Evolutionary conservation across 345 rosid genomes (phyloP).

Genomic region (Reutealis trisperma): DNA sequence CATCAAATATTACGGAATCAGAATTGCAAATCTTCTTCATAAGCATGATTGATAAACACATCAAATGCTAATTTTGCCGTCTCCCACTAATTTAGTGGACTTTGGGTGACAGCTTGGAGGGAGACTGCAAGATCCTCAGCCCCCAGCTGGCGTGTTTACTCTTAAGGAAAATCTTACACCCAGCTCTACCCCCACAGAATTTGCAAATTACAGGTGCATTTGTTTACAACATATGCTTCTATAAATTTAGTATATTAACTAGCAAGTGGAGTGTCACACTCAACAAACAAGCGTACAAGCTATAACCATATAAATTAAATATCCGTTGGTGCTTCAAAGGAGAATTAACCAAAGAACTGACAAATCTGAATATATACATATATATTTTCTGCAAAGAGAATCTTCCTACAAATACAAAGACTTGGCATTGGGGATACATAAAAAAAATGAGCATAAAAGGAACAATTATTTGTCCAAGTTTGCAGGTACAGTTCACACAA

Average conservation of each 20-base stretch:
- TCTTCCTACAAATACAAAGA: no score
- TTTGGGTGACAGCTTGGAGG: not conserved
- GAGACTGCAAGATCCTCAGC: not conserved
- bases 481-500: not conserved
- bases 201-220: not conserved
- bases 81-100: not conserved
- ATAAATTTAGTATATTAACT: not conserved
- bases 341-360: not conserved
- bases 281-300: no score
- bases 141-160: not conserved
- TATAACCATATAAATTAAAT: no score
- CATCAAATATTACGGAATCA: not conserved
- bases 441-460: not conserved
- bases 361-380: no score
- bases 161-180: not conserved
- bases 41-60: not conserved
- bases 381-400: not conserved
- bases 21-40: constrained; percentile 6
- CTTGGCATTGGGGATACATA: not conserved
- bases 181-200: not conserved
- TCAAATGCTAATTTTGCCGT: not conserved
- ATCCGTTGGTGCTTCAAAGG: not conserved
- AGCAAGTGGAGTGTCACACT: not conserved
- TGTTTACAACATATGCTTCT: not conserved
- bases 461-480: not conserved